phyloP scores from a whole-genome alignment of 805 yeast genomes.

The Ogataea naganishii region DNA sequence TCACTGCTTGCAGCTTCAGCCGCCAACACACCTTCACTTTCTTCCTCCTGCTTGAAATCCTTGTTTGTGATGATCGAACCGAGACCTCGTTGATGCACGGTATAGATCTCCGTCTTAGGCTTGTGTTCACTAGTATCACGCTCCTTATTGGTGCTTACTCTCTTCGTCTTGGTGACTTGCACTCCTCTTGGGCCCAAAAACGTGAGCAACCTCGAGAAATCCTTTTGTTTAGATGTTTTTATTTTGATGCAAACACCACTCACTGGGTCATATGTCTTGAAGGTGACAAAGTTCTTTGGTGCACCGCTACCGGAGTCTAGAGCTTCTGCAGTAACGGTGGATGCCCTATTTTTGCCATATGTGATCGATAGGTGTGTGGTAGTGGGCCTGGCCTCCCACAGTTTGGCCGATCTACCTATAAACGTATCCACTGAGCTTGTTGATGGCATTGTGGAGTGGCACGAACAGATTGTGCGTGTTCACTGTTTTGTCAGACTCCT shows the following conservation, averaged over 20 bases:
- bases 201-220: constrained; percentile 62
- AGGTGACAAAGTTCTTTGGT: constrained; percentile 3
- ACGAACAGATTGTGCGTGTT: too few relatives aligned
- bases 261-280: constrained; percentile 6
- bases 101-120: background rate
- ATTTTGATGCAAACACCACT: constrained; percentile 54
- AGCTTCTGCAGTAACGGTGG: background rate
- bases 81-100: constrained; percentile 3
- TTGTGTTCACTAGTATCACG: background rate
- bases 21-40: background rate
- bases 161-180: constrained; percentile 1
- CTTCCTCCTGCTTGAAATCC: constrained; percentile 3
- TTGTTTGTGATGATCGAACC: constrained; percentile 4
- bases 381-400: constrained; percentile 7
- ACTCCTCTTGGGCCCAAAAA: constrained; percentile 46
- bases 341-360: constrained; percentile 2
- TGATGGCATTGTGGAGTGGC: constrained; percentile 4
- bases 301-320: background rate
- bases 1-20: constrained; percentile 1
- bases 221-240: constrained; percentile 56
- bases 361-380: constrained; percentile 6
- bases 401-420: constrained; percentile 4
- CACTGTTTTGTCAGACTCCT: too few relatives aligned
- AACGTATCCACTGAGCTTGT: constrained; percentile 5
- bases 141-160: background rate